Percentiles rank a stretch among this genome's conserved stretches.
Conservation (phyloP, 345 rosid species). For the Syzygium oleosum region DNA sequence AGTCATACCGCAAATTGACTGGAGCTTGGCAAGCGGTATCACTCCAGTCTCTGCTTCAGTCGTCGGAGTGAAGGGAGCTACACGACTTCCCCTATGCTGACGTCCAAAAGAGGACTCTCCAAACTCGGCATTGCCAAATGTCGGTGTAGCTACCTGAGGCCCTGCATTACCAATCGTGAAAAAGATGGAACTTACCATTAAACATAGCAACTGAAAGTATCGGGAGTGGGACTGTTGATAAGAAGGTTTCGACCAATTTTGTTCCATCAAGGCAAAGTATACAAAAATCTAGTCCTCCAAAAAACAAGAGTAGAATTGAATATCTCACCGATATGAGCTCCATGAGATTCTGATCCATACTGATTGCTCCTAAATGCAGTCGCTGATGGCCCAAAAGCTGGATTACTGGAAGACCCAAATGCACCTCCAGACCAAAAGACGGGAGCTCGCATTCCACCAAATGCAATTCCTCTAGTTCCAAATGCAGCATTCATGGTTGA, state of each 20-base stretch:
- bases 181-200: neutral
- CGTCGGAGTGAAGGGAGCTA: slow-evolving; percentile 48
- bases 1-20: slow-evolving; percentile 53
- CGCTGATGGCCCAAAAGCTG: slow-evolving; percentile 39
- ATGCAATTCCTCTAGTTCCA: slow-evolving; percentile 33
- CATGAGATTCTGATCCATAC: slow-evolving; percentile 45
- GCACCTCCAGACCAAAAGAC: slow-evolving; percentile 32
- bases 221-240: neutral
- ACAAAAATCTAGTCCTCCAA: neutral
- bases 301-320: neutral
- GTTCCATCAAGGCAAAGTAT: neutral
- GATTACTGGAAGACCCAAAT: slow-evolving; percentile 36
- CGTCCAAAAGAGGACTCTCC: slow-evolving; percentile 63
- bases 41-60: slow-evolving; percentile 38
- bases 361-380: slow-evolving; percentile 69
- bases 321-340: slow-evolving; percentile 55
- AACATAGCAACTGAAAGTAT: neutral
- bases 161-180: slow-evolving; percentile 30
- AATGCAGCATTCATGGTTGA: slow-evolving; percentile 15
- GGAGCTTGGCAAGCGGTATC: slow-evolving; percentile 54
- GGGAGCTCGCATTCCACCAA: slow-evolving; percentile 34
- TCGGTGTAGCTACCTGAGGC: slow-evolving; percentile 49
- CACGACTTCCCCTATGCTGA: slow-evolving; percentile 76
- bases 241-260: slow-evolving; percentile 4
- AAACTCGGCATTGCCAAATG: slow-evolving; percentile 54